Conservation (phyloP, 306 rosid genomes). For the Ochetophila trinervis region DNA sequence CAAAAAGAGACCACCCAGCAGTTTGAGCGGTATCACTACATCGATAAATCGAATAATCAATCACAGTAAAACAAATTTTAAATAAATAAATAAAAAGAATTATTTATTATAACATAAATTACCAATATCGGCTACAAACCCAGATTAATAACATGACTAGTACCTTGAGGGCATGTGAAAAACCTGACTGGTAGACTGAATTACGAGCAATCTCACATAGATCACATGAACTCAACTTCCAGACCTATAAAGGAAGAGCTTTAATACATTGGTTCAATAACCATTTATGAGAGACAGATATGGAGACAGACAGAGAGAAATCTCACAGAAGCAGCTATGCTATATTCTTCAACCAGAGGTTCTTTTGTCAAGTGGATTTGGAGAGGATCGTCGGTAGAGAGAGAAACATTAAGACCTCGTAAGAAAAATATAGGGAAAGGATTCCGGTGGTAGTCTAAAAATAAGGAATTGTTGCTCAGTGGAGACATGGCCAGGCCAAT, state of each 20-base stretch:
- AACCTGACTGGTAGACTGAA: constrained; percentile 93
- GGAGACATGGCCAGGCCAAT: constrained; percentile 99
- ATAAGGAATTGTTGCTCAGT: constrained; percentile 88
- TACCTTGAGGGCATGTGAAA: constrained; percentile 96
- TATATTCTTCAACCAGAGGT: constrained; percentile 96
- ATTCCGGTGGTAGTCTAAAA: constrained; percentile 94
- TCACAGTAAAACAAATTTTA: background rate
- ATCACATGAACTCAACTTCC: constrained; percentile 97
- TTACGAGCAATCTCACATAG: constrained; percentile 95
- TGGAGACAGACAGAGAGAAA: constrained; percentile 26
- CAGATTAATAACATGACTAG: background rate
- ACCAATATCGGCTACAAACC: background rate
- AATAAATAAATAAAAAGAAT: background rate
- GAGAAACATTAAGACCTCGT: constrained; percentile 93
- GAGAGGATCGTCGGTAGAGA: constrained; percentile 98
- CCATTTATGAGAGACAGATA: constrained; percentile 1
- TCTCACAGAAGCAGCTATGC: constrained; percentile 98
- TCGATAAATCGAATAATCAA: too few species aligned
- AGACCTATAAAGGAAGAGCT: constrained; percentile 51
- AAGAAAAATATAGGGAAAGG: constrained; percentile 88
- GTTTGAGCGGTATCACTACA: too few species aligned
- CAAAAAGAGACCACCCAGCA: too few species aligned
- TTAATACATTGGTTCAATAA: constrained; percentile 6
- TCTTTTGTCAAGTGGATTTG: constrained; percentile 98
- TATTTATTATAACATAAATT: background rate